Percentiles rank a stretch among this genome's conserved stretches.
These are phyloP conservation scores for Tetrapisispora namnaoensis DNA, from an alignment of 805 yeast genomes.

Conservation along the genomic window DNA sequence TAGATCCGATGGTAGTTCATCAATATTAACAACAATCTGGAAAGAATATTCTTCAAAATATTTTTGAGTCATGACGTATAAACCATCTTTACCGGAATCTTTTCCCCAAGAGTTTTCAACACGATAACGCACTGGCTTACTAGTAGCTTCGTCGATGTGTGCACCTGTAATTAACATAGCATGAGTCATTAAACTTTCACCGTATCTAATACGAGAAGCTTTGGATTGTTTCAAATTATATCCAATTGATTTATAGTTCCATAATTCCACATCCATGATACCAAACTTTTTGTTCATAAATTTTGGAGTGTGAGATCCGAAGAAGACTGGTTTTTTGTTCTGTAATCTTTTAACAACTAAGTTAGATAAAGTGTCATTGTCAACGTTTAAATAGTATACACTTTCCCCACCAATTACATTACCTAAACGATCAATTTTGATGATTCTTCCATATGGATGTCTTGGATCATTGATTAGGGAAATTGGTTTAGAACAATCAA, in stretches of 20 bases:
- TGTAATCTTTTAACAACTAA: conserved; percentile 61
- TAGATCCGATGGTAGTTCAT: conserved; percentile 37
- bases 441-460: conserved; percentile 51
- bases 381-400: conserved; percentile 62
- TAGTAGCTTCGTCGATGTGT: conserved; percentile 49
- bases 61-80: conserved; percentile 60
- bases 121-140: conserved; percentile 56
- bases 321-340: conserved; percentile 71
- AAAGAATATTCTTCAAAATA: conserved; percentile 68
- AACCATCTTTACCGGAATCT: conserved; percentile 57
- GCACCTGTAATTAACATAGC: conserved; percentile 84
- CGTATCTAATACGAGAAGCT: conserved; percentile 59
- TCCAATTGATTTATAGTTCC: conserved; percentile 54
- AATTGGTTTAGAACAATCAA: conserved; percentile 42
- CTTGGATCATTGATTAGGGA: conserved; percentile 79
- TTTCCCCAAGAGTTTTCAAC: conserved; percentile 77
- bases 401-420: conserved; percentile 63
- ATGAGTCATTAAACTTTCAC: conserved; percentile 76
- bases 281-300: conserved; percentile 57
- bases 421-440: conserved; percentile 65
- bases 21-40: conserved; percentile 54
- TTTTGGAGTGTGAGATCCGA: conserved; percentile 84
- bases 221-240: conserved; percentile 45
- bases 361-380: conserved; percentile 45
- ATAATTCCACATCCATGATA: conserved; percentile 59